phyloP scores from a whole-genome alignment of 257 asterid species.

The Solanum medicagineum region DNA sequence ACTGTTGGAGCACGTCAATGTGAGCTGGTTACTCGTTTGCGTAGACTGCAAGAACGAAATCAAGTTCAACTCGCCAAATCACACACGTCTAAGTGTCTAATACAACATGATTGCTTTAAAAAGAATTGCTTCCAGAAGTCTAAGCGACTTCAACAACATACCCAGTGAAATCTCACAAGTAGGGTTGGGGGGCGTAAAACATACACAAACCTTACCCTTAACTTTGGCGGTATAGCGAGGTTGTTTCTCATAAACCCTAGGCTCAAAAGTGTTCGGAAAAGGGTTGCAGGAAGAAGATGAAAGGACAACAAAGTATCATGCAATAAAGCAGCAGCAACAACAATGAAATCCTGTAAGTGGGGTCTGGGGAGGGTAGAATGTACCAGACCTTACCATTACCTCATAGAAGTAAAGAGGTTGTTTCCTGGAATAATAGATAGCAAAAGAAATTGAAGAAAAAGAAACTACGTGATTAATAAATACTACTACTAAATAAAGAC shows the following conservation, averaged over 20 bases:
- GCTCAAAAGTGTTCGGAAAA: background rate
- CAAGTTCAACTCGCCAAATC: background rate
- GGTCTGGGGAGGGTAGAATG: no score
- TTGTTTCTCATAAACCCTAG: no score
- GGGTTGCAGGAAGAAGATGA: no score
- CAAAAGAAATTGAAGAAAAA: no score
- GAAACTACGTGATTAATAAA: background rate
- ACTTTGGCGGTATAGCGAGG: no score
- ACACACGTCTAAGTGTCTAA: background rate
- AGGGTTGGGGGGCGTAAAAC: no score
- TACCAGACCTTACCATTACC: no score
- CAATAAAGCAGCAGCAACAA: background rate
- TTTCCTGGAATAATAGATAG: background rate
- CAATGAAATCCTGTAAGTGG: no score
- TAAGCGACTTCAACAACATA: background rate
- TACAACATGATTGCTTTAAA: background rate
- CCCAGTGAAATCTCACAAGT: no score
- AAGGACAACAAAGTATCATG: background rate
- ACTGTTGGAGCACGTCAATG: conserved; percentile 56
- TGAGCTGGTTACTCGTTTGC: conserved; percentile 52
- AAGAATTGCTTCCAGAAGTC: background rate
- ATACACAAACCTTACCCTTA: no score
- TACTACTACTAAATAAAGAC: background rate
- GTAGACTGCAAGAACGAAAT: conserved; percentile 41
- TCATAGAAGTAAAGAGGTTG: no score